These are phyloP conservation scores for Cantharellus cinnabarinus DNA, from an alignment of 768 basidiomycete genomes.

Conservation along the genomic window DNA sequence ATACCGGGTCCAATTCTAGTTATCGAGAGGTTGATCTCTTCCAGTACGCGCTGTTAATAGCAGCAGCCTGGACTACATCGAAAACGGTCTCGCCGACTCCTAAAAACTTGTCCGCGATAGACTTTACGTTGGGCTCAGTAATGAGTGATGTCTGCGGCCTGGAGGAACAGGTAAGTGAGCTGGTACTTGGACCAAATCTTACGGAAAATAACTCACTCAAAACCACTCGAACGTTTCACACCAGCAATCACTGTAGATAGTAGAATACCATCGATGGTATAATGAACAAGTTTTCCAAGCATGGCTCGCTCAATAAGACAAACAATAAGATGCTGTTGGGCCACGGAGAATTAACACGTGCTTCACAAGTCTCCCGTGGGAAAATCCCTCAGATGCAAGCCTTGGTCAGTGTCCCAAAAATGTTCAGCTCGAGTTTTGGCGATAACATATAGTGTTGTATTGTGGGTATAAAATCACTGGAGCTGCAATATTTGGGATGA, in stretches of 20 bases:
- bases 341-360: no score
- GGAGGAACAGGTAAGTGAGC: neutral
- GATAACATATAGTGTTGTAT: no score
- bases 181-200: neutral
- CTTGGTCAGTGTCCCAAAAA: no score
- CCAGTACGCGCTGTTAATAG: conserved; percentile 69
- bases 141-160: conserved; percentile 52
- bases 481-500: no score
- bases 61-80: conserved; percentile 62
- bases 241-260: conserved; percentile 82
- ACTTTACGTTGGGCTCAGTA: conserved; percentile 55
- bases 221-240: conserved; percentile 75
- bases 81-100: conserved; percentile 78
- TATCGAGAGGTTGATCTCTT: conserved; percentile 11
- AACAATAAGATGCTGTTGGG: no score
- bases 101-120: conserved; percentile 62
- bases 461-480: no score
- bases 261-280: conserved; percentile 64
- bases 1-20: neutral
- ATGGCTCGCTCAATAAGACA: neutral
- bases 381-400: no score
- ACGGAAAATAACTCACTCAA: conserved; percentile 38
- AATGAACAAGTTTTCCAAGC: conserved; percentile 62
- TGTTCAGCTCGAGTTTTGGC: no score
- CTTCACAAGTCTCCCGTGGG: no score